These are phyloP conservation scores for Fusarium nygamai DNA, from an alignment of 2,329 filamentous ascomycete genomes.

Conservation along the genomic window DNA sequence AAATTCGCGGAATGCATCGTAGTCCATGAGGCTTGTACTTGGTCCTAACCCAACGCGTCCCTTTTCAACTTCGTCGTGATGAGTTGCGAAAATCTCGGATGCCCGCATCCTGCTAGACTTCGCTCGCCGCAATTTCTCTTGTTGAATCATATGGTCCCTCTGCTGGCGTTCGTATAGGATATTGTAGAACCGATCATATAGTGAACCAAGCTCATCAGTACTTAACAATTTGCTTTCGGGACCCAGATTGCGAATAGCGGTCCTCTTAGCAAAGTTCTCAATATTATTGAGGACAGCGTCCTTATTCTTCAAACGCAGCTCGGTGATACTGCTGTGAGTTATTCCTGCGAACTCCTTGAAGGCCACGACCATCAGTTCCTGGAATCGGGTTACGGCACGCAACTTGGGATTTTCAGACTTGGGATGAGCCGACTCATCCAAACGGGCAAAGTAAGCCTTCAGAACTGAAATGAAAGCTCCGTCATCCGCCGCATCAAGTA, in stretches of 20 bases:
- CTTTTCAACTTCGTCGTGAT: constrained; percentile 72
- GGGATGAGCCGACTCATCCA: constrained; percentile 96
- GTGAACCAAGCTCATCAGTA: constrained; percentile 83
- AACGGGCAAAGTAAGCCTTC: constrained; percentile 90
- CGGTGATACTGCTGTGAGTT: constrained; percentile 90
- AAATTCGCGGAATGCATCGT: constrained; percentile 95
- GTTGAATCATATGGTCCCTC: constrained; percentile 78
- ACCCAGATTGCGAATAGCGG: constrained; percentile 93
- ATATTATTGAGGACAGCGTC: constrained; percentile 94
- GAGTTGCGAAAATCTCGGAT: constrained; percentile 51
- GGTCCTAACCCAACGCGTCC: constrained; percentile 88
- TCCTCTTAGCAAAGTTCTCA: constrained; percentile 96
- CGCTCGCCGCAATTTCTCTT: constrained; percentile 74
- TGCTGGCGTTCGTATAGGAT: constrained; percentile 93
- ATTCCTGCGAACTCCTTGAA: constrained; percentile 98
- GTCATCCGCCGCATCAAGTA: constrained; percentile 92
- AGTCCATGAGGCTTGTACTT: constrained; percentile 95
- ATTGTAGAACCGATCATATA: constrained; percentile 95
- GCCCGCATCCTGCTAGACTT: constrained; percentile 64
- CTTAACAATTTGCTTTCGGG: constrained; percentile 93
- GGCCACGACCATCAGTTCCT: constrained; percentile 98
- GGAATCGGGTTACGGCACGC: constrained; percentile 92
- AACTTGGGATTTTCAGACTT: constrained; percentile 96
- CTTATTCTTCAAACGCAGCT: constrained; percentile 91
- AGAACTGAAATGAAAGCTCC: constrained; percentile 96